phyloP scores from a whole-genome alignment of 768 basidiomycete species.

The Lactarius sp. region DNA sequence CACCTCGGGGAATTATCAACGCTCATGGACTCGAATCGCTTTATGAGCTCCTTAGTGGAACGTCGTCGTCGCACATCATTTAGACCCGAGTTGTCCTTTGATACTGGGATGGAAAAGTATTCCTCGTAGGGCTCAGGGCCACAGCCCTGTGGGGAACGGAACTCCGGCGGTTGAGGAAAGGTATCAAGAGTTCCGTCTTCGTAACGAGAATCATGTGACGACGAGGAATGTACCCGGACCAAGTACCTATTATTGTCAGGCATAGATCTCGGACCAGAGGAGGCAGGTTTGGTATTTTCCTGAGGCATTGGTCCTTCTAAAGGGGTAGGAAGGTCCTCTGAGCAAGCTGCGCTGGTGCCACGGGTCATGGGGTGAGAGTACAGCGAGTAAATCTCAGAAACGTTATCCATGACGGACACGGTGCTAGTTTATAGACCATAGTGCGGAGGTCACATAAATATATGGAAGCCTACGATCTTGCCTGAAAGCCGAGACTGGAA shows the following conservation, averaged over 20 bases:
- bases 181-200: constrained; percentile 1
- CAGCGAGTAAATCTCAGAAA: constrained; percentile 24
- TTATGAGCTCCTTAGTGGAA: constrained; percentile 50
- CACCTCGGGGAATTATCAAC: constrained; percentile 2
- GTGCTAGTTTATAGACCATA: background rate
- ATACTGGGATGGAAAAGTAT: constrained; percentile 23
- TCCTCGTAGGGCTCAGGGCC: constrained; percentile 24
- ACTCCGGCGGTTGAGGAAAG: constrained; percentile 21
- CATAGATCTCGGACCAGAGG: constrained; percentile 20
- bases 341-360: background rate
- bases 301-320: constrained; percentile 2
- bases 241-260: background rate
- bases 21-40: constrained; percentile 46
- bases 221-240: constrained; percentile 14
- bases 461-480: background rate
- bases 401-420: constrained; percentile 17
- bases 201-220: constrained; percentile 8
- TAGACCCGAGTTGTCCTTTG: background rate
- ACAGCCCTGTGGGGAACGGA: constrained; percentile 18
- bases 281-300: background rate
- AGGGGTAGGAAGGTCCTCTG: constrained; percentile 17
- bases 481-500: background rate
- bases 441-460: background rate
- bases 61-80: constrained; percentile 15
- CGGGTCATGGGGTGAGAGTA: constrained; percentile 20